Percentiles rank a stretch among this genome's conserved stretches.
Conservation (phyloP, 2,329 filamentous ascomycete genomes). For the Botrytis elliptica region DNA sequence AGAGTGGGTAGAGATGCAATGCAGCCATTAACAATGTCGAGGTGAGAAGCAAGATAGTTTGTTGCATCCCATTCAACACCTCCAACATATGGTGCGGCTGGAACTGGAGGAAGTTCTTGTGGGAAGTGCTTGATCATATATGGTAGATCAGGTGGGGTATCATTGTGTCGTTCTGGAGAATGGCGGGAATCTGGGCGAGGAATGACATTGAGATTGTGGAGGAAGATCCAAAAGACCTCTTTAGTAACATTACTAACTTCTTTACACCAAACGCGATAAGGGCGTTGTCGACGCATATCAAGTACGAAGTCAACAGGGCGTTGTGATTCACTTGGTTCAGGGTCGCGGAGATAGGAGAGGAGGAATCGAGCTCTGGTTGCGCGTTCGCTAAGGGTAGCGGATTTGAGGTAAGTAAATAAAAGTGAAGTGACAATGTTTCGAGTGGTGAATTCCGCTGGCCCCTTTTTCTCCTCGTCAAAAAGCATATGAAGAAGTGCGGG, state of each 20-base stretch:
- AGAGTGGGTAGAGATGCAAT: slow-evolving; percentile 73
- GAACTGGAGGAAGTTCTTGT: slow-evolving; percentile 80
- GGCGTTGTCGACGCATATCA: slow-evolving; percentile 81
- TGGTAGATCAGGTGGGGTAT: slow-evolving; percentile 46
- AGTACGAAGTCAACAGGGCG: slow-evolving; percentile 82
- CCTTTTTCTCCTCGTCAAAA: slow-evolving; percentile 97
- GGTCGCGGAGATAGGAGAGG: slow-evolving; percentile 76
- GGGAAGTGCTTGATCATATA: slow-evolving; percentile 77
- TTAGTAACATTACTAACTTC: slow-evolving; percentile 92
- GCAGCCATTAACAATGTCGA: slow-evolving; percentile 90
- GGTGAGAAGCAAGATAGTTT: slow-evolving; percentile 88
- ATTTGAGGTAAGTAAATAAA: slow-evolving; percentile 82
- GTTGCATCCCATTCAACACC: slow-evolving; percentile 99
- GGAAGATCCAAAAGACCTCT: slow-evolving; percentile 98
- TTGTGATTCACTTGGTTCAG: slow-evolving; percentile 70
- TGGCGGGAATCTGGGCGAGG: slow-evolving; percentile 52
- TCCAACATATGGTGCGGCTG: slow-evolving; percentile 92
- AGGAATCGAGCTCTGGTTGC: slow-evolving; percentile 69
- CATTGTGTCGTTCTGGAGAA: slow-evolving; percentile 33
- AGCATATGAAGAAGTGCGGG: slow-evolving; percentile 83
- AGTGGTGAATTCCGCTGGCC: slow-evolving; percentile 93
- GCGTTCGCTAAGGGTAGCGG: slow-evolving; percentile 60
- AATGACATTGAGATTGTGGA: slow-evolving; percentile 89
- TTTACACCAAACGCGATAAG: slow-evolving; percentile 92
- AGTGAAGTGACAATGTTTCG: slow-evolving; percentile 86